These are phyloP conservation scores for Tricholoma sp. DNA, from an alignment of 768 basidiomycete species.

Conservation along the genomic window DNA sequence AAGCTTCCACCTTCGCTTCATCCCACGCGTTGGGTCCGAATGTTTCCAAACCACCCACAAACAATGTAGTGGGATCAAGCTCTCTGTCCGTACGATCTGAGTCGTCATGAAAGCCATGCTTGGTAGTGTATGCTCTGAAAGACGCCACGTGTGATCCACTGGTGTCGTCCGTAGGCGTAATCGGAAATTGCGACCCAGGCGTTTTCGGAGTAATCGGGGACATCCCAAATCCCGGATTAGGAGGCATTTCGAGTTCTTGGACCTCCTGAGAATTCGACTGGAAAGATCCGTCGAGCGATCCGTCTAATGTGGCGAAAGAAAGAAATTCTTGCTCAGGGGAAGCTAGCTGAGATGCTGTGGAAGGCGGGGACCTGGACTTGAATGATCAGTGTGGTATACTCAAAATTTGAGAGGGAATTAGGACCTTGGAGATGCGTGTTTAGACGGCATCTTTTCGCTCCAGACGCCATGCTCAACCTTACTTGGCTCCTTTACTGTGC, in stretches of 20 bases:
- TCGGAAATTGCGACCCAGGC: slow-evolving; percentile 41
- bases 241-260: slow-evolving; percentile 37
- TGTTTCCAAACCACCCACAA: slow-evolving; percentile 72
- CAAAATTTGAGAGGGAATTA: neutral
- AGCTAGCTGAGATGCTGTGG: slow-evolving; percentile 8
- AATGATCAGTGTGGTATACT: neutral
- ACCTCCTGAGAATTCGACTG: slow-evolving; percentile 18
- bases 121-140: slow-evolving; percentile 19
- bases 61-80: slow-evolving; percentile 65
- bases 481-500: slow-evolving; percentile 19
- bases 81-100: slow-evolving; percentile 27
- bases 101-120: slow-evolving; percentile 14
- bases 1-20: slow-evolving; percentile 50
- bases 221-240: slow-evolving; percentile 40
- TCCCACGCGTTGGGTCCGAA: slow-evolving; percentile 63
- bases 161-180: slow-evolving; percentile 40
- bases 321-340: slow-evolving; percentile 3
- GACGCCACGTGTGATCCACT: slow-evolving; percentile 27
- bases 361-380: slow-evolving; percentile 10
- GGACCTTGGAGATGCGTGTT: neutral
- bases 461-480: slow-evolving; percentile 22
- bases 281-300: slow-evolving; percentile 3
- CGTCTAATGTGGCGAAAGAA: slow-evolving; percentile 3
- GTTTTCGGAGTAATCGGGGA: slow-evolving; percentile 50
- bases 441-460: slow-evolving; percentile 15